Base-by-base conservation (phyloP, 2,329 filamentous ascomycete species). In the Aspergillus hiratsukae region DNA sequence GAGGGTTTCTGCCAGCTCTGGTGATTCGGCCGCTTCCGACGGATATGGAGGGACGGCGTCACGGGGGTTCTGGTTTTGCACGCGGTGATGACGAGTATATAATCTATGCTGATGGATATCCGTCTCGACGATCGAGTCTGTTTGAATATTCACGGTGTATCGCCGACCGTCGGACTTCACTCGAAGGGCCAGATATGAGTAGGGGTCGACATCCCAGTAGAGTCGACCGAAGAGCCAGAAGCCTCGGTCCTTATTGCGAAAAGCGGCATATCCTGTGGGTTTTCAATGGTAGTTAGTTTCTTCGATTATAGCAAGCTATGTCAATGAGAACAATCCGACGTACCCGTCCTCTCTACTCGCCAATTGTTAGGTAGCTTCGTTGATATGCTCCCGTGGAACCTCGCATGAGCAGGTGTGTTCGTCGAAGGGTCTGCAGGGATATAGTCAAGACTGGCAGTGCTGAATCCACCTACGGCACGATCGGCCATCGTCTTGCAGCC, bases 121-220 rank as follows among this genome's bases (percentile, higher is more conserved):
- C n/a, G 91, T 93, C 10, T 91, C 89, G 49, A 96, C 90, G 54
- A 99, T 87, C 1, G 89, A 90, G 70, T 99, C 93, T 3, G 92
- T 96, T 78, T 97, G 94, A 17, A 99, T 79, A 74, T 99, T 99
- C 67, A 99, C 85, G 56, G 96, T 90, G 78, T 97, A 99, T 66
- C 90, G 88, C 57, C 94, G 82, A 17, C 91, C 92, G 70, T 97
- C 94, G 3, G 90, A 93, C 72, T 91, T 94, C 65, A 99, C 82
- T 14, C 92, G 87, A 68, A 99, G 75, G 0, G 91, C 93, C 9
- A 99, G 86, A 74, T 91, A 97, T 11, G 83, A 78, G 75, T 96
- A 97, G 2, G 89, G 87, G 67, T 96, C 92, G 52, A 97, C 87
- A 70, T 97, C 88, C 90, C 91, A 97, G 23, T 91, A 78, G 35